Evolutionary conservation across 1,284 basidiomycete genomes (phyloP).

Genomic region (Sanghuangporus baumii): DNA sequence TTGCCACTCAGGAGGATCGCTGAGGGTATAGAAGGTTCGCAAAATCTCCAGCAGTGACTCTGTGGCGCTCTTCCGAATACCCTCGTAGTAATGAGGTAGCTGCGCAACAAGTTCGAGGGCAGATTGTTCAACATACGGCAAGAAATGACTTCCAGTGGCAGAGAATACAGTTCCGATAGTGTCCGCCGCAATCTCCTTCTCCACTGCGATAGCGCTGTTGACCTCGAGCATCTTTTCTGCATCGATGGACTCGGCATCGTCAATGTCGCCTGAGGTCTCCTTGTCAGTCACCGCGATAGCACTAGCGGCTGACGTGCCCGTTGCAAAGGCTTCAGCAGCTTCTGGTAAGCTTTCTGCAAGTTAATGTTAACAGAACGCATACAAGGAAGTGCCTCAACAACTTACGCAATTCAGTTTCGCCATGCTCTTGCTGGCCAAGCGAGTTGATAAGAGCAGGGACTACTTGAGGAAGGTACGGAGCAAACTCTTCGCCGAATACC

Average conservation of each 20-base stretch:
- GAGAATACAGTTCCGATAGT: slow-evolving; percentile 91
- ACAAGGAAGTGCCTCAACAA: slow-evolving; percentile 25
- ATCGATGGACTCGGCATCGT: slow-evolving; percentile 83
- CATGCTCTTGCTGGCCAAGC: slow-evolving; percentile 81
- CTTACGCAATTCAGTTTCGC: slow-evolving; percentile 50
- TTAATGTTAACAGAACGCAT: neutral
- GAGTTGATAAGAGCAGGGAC: slow-evolving; percentile 84
- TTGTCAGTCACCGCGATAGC: slow-evolving; percentile 55
- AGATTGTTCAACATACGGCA: slow-evolving; percentile 81
- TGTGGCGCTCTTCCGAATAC: slow-evolving; percentile 92
- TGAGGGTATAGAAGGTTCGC: slow-evolving; percentile 89
- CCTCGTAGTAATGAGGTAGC: slow-evolving; percentile 94
- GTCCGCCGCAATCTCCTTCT: slow-evolving; percentile 99
- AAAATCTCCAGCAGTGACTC: slow-evolving; percentile 89
- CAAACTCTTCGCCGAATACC: slow-evolving; percentile 94
- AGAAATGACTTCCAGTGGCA: slow-evolving; percentile 79
- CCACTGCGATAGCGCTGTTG: slow-evolving; percentile 95
- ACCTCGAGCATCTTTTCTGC: slow-evolving; percentile 85
- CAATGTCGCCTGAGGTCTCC: slow-evolving; percentile 43
- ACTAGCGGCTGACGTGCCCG: slow-evolving; percentile 65
- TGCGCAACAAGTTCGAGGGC: slow-evolving; percentile 81
- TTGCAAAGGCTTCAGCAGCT: slow-evolving; percentile 54
- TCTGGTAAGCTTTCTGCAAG: slow-evolving; percentile 44
- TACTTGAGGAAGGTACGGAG: slow-evolving; percentile 80
- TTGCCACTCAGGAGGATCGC: slow-evolving; percentile 77